Conservation (phyloP, 2,329 filamentous ascomycete genomes). For the Epichloe baconii region DNA sequence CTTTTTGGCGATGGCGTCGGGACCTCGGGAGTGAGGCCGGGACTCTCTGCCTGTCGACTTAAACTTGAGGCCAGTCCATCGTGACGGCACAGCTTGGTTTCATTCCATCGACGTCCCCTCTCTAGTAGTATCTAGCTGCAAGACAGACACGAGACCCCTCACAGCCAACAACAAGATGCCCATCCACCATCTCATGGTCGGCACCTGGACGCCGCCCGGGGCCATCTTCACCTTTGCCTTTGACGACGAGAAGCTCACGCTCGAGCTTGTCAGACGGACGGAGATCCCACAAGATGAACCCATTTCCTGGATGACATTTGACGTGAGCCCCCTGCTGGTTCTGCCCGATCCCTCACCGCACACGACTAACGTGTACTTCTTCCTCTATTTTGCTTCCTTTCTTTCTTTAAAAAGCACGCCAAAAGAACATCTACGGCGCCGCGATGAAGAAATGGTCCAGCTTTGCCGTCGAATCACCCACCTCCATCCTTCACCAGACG, state of each 20-base stretch:
- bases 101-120: background rate
- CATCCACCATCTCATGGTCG: constrained; percentile 77
- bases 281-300: constrained; percentile 72
- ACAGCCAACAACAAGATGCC: constrained; percentile 42
- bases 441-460: constrained; percentile 92
- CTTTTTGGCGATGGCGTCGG: no score
- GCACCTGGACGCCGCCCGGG: constrained; percentile 81
- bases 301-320: constrained; percentile 89
- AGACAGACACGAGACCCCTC: no score
- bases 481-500: constrained; percentile 60
- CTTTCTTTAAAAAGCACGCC: constrained; percentile 41
- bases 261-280: constrained; percentile 67
- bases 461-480: constrained; percentile 62
- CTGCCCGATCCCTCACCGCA: no score
- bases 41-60: no score
- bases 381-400: no score
- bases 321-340: constrained; percentile 33
- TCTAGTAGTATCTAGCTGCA: background rate
- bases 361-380: no score
- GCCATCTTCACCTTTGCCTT: constrained; percentile 85
- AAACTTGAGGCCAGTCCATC: no score
- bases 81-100: no score
- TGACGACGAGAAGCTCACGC: constrained; percentile 64
- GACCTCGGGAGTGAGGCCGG: no score
- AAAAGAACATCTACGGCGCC: constrained; percentile 80